These are phyloP conservation scores for Oxyria digyna DNA, from an alignment of 148 eudicot genomes.

Conservation along the genomic window DNA sequence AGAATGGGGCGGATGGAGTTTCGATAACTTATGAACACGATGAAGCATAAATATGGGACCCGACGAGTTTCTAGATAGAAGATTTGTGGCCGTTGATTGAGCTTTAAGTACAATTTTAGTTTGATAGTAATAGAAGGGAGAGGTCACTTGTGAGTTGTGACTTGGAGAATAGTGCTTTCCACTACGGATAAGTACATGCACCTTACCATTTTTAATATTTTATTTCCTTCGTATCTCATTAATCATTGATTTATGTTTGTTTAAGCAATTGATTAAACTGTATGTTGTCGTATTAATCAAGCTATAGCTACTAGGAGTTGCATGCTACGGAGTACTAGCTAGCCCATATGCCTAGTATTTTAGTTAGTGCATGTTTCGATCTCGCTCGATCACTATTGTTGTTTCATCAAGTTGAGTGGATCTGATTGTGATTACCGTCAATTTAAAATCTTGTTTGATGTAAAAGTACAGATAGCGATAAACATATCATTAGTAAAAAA, in stretches of 20 bases:
- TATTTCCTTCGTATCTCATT: background rate
- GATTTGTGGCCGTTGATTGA: slow-evolving; percentile 1
- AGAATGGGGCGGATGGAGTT: no score
- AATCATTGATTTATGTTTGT: background rate
- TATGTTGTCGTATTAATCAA: background rate
- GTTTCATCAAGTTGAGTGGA: background rate
- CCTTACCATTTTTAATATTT: background rate
- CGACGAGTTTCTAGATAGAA: background rate
- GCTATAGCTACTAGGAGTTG: background rate
- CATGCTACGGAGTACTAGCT: background rate
- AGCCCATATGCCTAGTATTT: background rate
- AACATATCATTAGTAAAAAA: no score
- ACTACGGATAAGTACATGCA: no score
- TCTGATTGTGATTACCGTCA: no score
- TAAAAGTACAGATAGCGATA: no score
- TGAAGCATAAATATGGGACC: slow-evolving; percentile 2
- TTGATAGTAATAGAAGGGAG: background rate
- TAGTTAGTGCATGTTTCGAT: background rate
- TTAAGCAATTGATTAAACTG: background rate
- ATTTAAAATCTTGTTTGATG: no score
- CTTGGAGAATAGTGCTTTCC: no score
- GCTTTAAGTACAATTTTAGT: slow-evolving; percentile 2
- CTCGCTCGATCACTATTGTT: no score
- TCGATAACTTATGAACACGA: no score
- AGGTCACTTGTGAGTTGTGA: background rate